A percentile compares a stretch with the other conserved stretches of the same genome.
These are phyloP conservation scores for Ascocoryne sarcoides DNA, from an alignment of 2,329 filamentous ascomycete species.

Conservation along the genomic window DNA sequence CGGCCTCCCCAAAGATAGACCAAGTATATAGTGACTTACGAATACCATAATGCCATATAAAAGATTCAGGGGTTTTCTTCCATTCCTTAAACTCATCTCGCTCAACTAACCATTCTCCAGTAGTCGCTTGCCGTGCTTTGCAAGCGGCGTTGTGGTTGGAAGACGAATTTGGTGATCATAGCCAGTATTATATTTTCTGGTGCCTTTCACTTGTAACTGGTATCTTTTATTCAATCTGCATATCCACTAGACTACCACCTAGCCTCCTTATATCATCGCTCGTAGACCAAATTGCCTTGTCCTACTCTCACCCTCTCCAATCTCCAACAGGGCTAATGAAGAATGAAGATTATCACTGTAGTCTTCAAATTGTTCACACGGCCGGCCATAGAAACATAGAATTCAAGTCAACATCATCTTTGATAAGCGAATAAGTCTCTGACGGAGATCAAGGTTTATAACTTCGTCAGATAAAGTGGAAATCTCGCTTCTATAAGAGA, in stretches of 20 bases:
- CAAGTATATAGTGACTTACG: conserved; percentile 9
- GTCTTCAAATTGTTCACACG: too few species aligned
- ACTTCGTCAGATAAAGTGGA: too few species aligned
- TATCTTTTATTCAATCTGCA: neutral
- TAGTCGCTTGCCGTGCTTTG: conserved; percentile 25
- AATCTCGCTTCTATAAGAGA: too few species aligned
- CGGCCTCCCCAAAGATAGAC: neutral
- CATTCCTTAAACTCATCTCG: conserved; percentile 24
- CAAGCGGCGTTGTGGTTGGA: conserved; percentile 28
- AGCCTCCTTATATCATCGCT: conserved; percentile 3
- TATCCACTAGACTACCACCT: neutral
- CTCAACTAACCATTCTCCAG: conserved; percentile 31
- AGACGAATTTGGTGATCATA: conserved; percentile 27
- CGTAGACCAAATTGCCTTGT: conserved; percentile 7
- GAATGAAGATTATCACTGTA: too few species aligned
- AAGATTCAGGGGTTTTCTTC: conserved; percentile 26
- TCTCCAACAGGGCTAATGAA: conserved; percentile 2
- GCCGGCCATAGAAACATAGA: too few species aligned
- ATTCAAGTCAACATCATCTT: too few species aligned
- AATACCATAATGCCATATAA: conserved; percentile 33
- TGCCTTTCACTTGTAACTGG: neutral
- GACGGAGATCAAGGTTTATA: too few species aligned
- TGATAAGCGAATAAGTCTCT: too few species aligned
- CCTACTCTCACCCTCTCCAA: conserved; percentile 1
- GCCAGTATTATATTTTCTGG: neutral